Evolutionary conservation across 176 grass and related monocot genomes (phyloP), one percentile per base, ranked within the genome.

Genomic region (Dendrocalamus sinicus): DNA sequence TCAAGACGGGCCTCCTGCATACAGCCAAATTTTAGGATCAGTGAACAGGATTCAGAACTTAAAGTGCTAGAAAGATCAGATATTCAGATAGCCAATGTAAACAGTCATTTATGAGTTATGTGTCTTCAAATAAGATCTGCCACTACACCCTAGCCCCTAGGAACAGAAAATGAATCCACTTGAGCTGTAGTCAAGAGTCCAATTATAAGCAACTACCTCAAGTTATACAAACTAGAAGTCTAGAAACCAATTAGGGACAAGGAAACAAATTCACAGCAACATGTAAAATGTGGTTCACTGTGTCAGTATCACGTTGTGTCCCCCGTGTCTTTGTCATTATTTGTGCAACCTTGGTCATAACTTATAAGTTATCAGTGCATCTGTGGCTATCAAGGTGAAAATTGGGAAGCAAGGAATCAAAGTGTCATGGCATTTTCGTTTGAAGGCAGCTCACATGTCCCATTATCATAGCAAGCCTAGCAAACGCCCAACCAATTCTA

Each of bases 1-100:
- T 99, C 94, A 67, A 96, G 81, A 12, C 94, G 90, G 20, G 92
- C 91, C 83, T 96, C 97, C 97, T 99, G 82, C 82, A 93, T 62
- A 88, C 11, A 52, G 52, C 30, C 5, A 62, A 53, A 80, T 46
- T 61, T 35, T 54, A 50, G 78, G 60, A 67, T 81, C 47, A 22
- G 39, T 45, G n/a, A 62, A 15, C 35, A 45, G 12, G 14, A 77
- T 60, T 66, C 47, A 13, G 17, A 40, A 8, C 12, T 79, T n/a
- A 51, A 62, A 76, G 41, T 9, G 45, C 41, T 12, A 64, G 39
- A 67, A 46, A 55, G 50, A n/a, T n/a, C n/a, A n/a, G n/a, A n/a
- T n/a, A n/a, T 13, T 26, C 43, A 75, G 19, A 82, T 65, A 77
- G 22, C n/a, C 35, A 66, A 83, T 19, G 14, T 60, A 73, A 60